phyloP scores from a whole-genome alignment of 176 grass and related monocot genomes.

The Oryza officinalis region DNA sequence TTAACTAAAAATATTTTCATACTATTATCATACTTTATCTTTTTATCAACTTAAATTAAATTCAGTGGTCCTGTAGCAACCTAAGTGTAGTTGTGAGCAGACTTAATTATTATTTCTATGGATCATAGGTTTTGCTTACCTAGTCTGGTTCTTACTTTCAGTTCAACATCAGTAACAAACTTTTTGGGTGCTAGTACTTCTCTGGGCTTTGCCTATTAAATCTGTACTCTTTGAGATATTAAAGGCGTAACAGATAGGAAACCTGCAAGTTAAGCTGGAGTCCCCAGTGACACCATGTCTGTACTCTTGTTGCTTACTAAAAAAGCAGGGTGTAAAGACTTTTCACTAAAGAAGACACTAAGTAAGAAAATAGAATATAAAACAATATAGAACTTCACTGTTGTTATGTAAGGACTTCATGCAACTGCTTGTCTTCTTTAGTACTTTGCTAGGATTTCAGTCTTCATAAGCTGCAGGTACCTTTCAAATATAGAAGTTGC shows the following conservation, averaged over 20 bases:
- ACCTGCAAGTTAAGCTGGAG: not conserved
- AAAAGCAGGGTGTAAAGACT: too few species aligned
- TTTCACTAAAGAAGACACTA: too few species aligned
- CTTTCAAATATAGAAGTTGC: not conserved
- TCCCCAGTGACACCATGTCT: too few species aligned
- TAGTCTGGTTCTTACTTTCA: slow-evolving; percentile 24
- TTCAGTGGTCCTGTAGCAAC: not conserved
- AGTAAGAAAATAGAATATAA: not conserved
- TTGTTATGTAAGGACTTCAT: not conserved
- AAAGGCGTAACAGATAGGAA: not conserved
- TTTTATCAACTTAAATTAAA: not conserved
- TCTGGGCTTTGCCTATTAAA: not conserved
- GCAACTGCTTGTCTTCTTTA: not conserved
- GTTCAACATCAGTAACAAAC: not conserved
- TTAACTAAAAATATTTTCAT: not conserved
- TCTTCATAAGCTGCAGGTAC: not conserved
- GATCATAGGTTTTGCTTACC: not conserved
- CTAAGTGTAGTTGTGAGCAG: not conserved
- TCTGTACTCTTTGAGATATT: not conserved
- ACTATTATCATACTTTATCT: not conserved
- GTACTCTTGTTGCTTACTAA: too few species aligned
- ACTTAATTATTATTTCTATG: not conserved
- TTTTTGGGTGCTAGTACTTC: not conserved
- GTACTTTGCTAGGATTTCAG: not conserved
- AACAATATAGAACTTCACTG: not conserved